Percentiles rank a stretch among this genome's conserved stretches.
These are phyloP conservation scores for Parasitella parasitica DNA, from an alignment of 371 early-diverging fungal genomes.

Conservation along the genomic window DNA sequence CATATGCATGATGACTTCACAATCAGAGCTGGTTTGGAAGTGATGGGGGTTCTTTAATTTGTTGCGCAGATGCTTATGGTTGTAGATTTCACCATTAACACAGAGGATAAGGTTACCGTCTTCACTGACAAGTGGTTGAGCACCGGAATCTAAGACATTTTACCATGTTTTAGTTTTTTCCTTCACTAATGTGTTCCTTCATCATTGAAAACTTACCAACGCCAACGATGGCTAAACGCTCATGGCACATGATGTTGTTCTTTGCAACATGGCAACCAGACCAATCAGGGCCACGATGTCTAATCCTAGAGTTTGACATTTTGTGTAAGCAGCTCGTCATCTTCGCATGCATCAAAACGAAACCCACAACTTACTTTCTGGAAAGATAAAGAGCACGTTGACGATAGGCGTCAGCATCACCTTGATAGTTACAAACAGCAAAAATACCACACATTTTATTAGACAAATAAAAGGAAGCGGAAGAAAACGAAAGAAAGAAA, in stretches of 20 bases:
- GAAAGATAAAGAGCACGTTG: slow-evolving; percentile 82
- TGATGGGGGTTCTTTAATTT: slow-evolving; percentile 64
- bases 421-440: slow-evolving; percentile 84
- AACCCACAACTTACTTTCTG: slow-evolving; percentile 82
- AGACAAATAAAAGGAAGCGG: neutral
- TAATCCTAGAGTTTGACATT: slow-evolving; percentile 42
- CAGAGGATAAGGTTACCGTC: slow-evolving; percentile 82
- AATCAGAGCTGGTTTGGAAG: slow-evolving; percentile 95
- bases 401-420: slow-evolving; percentile 76
- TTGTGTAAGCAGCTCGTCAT: neutral
- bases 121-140: slow-evolving; percentile 88
- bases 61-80: slow-evolving; percentile 85
- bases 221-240: slow-evolving; percentile 96
- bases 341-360: neutral
- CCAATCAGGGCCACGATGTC: slow-evolving; percentile 98
- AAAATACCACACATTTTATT: slow-evolving; percentile 93
- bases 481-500: neutral
- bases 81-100: slow-evolving; percentile 98
- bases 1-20: slow-evolving; percentile 93
- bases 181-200: neutral
- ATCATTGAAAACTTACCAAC: slow-evolving; percentile 66
- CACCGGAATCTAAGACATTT: slow-evolving; percentile 1
- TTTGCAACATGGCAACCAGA: slow-evolving; percentile 79
- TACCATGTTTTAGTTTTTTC: neutral
- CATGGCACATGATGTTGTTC: slow-evolving; percentile 91